phyloP scores from a whole-genome alignment of 371 early-diverging fungal species.

The Mucor sp. region DNA sequence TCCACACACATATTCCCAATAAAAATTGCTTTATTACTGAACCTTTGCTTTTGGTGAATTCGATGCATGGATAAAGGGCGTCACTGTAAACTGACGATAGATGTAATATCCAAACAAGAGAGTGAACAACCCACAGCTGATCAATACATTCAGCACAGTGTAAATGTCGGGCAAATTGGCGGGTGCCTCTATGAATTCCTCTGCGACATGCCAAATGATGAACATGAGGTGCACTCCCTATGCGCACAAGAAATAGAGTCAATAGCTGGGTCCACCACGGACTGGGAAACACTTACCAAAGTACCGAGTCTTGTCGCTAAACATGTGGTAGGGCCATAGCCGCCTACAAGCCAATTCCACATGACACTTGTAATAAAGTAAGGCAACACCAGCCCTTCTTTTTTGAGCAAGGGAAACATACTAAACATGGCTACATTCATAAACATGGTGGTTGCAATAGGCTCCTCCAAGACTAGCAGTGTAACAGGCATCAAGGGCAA shows the following conservation, averaged over 20 bases:
- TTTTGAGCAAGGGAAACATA: conserved; percentile 83
- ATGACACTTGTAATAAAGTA: conserved; percentile 62
- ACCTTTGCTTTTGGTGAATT: conserved; percentile 1
- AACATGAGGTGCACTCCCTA: conserved; percentile 55
- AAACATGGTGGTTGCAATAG: conserved; percentile 66
- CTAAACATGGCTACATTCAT: conserved; percentile 87
- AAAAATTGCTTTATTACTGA: conserved; percentile 7
- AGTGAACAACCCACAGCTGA: conserved; percentile 69
- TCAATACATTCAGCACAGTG: conserved; percentile 74
- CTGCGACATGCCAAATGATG: conserved; percentile 59
- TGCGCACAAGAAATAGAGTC: background rate
- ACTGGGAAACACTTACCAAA: conserved; percentile 7
- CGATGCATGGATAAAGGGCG: background rate
- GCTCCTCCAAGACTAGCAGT: conserved; percentile 66
- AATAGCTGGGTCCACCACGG: background rate
- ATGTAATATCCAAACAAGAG: conserved; percentile 63
- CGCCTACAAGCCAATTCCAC: conserved; percentile 72
- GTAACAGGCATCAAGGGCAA: conserved; percentile 80
- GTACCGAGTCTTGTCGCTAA: conserved; percentile 10
- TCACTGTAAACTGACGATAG: conserved; percentile 56
- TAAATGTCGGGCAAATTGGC: conserved; percentile 78
- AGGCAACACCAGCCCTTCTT: conserved; percentile 71
- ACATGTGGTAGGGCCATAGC: conserved; percentile 15
- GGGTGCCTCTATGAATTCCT: conserved; percentile 65
- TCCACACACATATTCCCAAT: background rate